Conservation (phyloP, 2,329 filamentous ascomycete genomes). For the Trichoderma arundinaceum region DNA sequence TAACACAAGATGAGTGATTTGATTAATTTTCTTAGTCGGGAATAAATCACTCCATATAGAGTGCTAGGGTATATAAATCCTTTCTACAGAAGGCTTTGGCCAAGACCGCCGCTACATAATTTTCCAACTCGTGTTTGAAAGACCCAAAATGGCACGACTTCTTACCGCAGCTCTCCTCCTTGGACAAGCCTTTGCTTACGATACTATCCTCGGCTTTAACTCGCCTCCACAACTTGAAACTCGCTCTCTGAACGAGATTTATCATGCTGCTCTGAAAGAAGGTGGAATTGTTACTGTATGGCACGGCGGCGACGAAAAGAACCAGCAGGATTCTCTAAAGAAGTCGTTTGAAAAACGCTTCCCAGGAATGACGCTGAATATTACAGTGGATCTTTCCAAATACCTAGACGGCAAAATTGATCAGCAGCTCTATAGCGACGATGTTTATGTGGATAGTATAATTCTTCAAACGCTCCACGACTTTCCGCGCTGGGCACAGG, state of each 20-base stretch:
- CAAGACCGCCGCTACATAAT: too few relatives aligned
- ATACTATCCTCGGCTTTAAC: slow-evolving; percentile 38
- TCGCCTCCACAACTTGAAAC: slow-evolving; percentile 46
- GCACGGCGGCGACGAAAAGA: slow-evolving; percentile 56
- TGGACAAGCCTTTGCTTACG: slow-evolving; percentile 34
- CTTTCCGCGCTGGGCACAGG: slow-evolving; percentile 56
- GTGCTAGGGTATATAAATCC: too few relatives aligned
- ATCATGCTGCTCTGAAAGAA: slow-evolving; percentile 56
- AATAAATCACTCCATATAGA: too few relatives aligned
- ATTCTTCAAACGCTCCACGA: slow-evolving; percentile 59
- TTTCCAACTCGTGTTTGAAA: too few relatives aligned
- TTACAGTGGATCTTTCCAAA: slow-evolving; percentile 62
- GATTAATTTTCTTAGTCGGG: too few relatives aligned
- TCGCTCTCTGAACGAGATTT: slow-evolving; percentile 55
- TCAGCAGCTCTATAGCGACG: slow-evolving; percentile 48
- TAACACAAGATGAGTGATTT: too few relatives aligned
- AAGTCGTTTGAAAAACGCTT: slow-evolving; percentile 53
- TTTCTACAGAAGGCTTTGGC: too few relatives aligned
- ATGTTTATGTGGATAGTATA: slow-evolving; percentile 52
- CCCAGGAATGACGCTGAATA: slow-evolving; percentile 56
- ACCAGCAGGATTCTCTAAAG: slow-evolving; percentile 49
- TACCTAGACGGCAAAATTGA: slow-evolving; percentile 58
- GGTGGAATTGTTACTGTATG: slow-evolving; percentile 53
- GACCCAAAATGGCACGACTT: neutral
- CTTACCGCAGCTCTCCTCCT: slow-evolving; percentile 28